Evolutionary conservation across 2,329 filamentous ascomycete genomes (phyloP), one percentile per base, ranked within the genome.

Genomic region (Neopestalotiopsis rosae): DNA sequence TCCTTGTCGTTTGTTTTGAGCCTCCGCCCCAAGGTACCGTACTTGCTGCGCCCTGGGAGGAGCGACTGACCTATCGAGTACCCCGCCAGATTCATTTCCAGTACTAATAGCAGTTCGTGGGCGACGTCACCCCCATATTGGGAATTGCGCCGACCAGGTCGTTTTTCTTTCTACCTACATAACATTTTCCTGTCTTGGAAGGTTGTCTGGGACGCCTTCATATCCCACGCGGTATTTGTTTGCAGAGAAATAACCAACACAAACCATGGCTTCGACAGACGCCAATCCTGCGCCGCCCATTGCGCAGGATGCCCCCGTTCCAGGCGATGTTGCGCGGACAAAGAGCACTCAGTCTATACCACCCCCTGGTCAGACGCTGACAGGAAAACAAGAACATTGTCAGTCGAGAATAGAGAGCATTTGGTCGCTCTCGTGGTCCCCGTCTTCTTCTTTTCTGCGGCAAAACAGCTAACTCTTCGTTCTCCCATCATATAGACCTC

Each of bases 381-480:
- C 95, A 0, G 96, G 96, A 74, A 98, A 98, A 83, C 95, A 99
- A 87, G 96, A 99, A 81, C 96, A 99, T 80, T 99, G 94, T 97
- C 80, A 76, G 91, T 69, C 56, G 20, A 38, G 9, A 30, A 42
- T 40, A 24, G 12, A 24, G 38, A 17, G 24, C 24, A 49, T 45
- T 30, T 30, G 45, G 5, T 7, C 14, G n/a, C 24, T 38, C 20
- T 34, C 28, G 58, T 63, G 61, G 32, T 24, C 34, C 12, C 78
- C 70, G 67, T 13, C 5, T 38, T 40, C 40, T 1, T 69, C 3
- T 10, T 45, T 68, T 52, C 62, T 38, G 42, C 13, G 40, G 17
- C 30, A 24, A 30, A 13, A n/a, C n/a, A 56, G 63, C 49, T 66
- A 56, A 57, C 62, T 32, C 24, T 56, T 38, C 28, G 24, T 28